A percentile compares a stretch with the other conserved stretches of the same genome.
Conservation (phyloP, 441 rosid species). For the Raphanus hybrid region DNA sequence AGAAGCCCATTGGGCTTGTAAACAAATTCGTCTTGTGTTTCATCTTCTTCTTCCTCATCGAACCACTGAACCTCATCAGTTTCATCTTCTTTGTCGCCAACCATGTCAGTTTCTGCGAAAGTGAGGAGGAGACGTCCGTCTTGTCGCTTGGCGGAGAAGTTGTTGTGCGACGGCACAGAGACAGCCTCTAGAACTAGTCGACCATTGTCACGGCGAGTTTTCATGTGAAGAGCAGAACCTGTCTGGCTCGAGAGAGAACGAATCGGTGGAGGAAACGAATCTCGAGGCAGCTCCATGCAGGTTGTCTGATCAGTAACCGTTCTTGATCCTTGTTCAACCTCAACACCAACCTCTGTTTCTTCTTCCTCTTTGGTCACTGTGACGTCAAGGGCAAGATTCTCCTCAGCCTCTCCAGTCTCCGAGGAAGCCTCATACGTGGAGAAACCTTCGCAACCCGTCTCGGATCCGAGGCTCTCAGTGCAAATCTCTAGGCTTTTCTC, state of each 20-base stretch:
- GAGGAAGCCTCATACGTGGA: no score
- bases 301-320: slow-evolving; percentile 9
- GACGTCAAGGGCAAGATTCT: no score
- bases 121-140: slow-evolving; percentile 92
- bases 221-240: slow-evolving; percentile 65
- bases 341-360: slow-evolving; percentile 20
- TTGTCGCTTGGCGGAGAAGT: slow-evolving; percentile 71
- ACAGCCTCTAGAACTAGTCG: slow-evolving; percentile 90
- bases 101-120: slow-evolving; percentile 46
- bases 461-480: slow-evolving; percentile 96
- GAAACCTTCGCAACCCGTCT: slow-evolving; percentile 28
- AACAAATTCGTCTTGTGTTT: slow-evolving; percentile 37
- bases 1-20: slow-evolving; percentile 42
- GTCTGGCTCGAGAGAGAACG: slow-evolving; percentile 58
- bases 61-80: slow-evolving; percentile 34
- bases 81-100: slow-evolving; percentile 37
- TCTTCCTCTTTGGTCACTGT: slow-evolving; percentile 4
- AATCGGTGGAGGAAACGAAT: slow-evolving; percentile 80
- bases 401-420: no score
- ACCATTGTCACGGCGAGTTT: slow-evolving; percentile 77
- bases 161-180: slow-evolving; percentile 66
- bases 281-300: slow-evolving; percentile 32
- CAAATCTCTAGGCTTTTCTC: slow-evolving; percentile 82
- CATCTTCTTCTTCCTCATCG: slow-evolving; percentile 25
- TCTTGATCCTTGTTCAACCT: slow-evolving; percentile 21